These are phyloP conservation scores for Gnomoniopsis sp. DNA, from an alignment of 2,329 filamentous ascomycete genomes.

Conservation along the genomic window DNA sequence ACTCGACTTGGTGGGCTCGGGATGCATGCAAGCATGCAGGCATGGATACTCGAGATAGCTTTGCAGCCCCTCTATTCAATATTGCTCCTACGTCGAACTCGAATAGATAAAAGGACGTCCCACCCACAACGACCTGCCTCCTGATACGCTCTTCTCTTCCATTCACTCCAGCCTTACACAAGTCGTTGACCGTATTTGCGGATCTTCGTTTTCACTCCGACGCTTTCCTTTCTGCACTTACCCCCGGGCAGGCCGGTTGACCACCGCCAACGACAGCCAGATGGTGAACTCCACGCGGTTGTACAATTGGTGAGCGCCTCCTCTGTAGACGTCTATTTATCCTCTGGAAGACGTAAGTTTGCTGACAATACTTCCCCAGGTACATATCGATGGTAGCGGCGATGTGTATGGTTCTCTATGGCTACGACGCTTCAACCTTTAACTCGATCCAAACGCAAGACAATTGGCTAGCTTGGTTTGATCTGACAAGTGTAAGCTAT, in stretches of 20 bases:
- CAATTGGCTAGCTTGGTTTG: slow-evolving; percentile 64
- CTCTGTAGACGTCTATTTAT: neutral
- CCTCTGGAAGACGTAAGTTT: neutral
- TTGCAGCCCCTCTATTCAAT: too few relatives aligned
- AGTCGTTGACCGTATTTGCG: neutral
- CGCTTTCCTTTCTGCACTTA: neutral
- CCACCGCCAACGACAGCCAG: slow-evolving; percentile 15
- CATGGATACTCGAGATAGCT: neutral
- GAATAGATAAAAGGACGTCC: too few relatives aligned
- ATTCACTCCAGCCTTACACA: neutral
- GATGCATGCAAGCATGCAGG: neutral
- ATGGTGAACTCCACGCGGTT: slow-evolving; percentile 24
- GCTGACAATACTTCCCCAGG: slow-evolving; percentile 32
- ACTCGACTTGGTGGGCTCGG: neutral
- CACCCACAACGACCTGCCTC: too few relatives aligned
- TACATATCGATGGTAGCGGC: slow-evolving; percentile 68
- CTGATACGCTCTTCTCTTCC: neutral
- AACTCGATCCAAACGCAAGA: slow-evolving; percentile 67
- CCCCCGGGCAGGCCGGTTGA: slow-evolving; percentile 4
- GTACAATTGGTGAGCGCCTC: slow-evolving; percentile 25
- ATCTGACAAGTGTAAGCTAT: slow-evolving; percentile 37
- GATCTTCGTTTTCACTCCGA: neutral
- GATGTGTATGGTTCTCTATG: slow-evolving; percentile 72
- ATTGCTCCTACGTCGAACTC: too few relatives aligned
- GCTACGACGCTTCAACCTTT: slow-evolving; percentile 72